These are phyloP conservation scores for Colletotrichum trifolii DNA, from an alignment of 2,329 filamentous ascomycete genomes.

Conservation along the genomic window DNA sequence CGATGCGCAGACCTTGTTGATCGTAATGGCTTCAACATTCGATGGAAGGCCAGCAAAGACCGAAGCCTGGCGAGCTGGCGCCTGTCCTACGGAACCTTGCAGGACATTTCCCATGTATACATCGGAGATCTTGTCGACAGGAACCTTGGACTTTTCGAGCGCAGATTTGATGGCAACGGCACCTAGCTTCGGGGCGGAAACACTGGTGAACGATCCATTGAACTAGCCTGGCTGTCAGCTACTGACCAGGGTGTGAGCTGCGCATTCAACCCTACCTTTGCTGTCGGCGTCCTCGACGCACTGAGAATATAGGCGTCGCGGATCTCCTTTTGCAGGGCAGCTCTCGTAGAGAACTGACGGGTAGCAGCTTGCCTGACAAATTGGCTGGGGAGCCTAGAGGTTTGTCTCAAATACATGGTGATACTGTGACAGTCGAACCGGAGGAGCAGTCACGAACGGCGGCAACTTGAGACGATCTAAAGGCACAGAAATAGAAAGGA, in stretches of 20 bases:
- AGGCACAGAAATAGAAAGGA: conserved; percentile 23
- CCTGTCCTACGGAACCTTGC: conserved; percentile 84
- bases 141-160: conserved; percentile 85
- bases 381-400: conserved; percentile 48
- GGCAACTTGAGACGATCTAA: conserved; percentile 17
- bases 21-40: conserved; percentile 87
- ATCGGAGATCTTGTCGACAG: conserved; percentile 83
- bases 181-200: conserved; percentile 88
- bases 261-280: conserved; percentile 70
- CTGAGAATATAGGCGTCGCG: conserved; percentile 95
- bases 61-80: conserved; percentile 89
- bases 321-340: conserved; percentile 71
- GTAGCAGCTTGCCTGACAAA: conserved; percentile 53
- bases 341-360: conserved; percentile 59
- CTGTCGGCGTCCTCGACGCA: conserved; percentile 88
- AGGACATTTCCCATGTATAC: conserved; percentile 99
- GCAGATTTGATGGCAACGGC: conserved; percentile 93
- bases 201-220: conserved; percentile 88
- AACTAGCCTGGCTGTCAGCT: conserved; percentile 68
- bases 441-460: conserved; percentile 16
- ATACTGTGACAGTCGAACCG: conserved; percentile 19
- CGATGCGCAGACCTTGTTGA: conserved; percentile 98
- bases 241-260: not conserved
- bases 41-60: conserved; percentile 87
- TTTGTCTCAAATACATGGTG: conserved; percentile 47